Base-by-base conservation (phyloP, 495 filamentous ascomycete genomes). In the Penicillium taxi region DNA sequence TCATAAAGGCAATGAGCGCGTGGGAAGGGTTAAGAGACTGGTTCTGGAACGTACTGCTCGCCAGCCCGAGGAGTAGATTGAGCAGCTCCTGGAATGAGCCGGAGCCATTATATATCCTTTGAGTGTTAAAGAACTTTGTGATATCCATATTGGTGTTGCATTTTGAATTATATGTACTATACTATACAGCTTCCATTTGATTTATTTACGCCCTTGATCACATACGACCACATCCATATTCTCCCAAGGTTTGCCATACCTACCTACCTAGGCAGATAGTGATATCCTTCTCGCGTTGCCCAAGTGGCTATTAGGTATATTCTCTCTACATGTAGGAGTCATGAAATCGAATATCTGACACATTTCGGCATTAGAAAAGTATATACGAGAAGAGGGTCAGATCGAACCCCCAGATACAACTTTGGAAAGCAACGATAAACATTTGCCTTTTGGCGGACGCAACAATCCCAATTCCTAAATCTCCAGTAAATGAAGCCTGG, bases 11-110 rank as follows among this genome's bases (percentile, higher is more conserved):
- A 41, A 50, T 13, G 47, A 53, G 42, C 50, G 52, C 8, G 36
- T 53, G 9, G 55, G 55, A 7, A 53, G 44, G 41, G 40, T 58
- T 23, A 58, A 52, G 48, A 35, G 32, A 16, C 41, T 60, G 43
- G 41, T 56, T 26, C 27, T 39, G 35, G 26, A 51, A 37, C 42
- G 51, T 12, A 28, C 26, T 29, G 32, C 19, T 37, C 17, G 41
- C 41, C 15, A 9, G 11, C 22, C 34, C 3, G 11, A 28, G 11
- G 11, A n/a, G 26, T 9, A 28, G 15, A 28, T 28, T 4, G 26
- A 28, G 15, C 5, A 9, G 4, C 11, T 28, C 5, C 23, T 17
- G 17, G n/a, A 23, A 26, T 30, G 16, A 21, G 5, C 19, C 13
- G 7, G 5, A 25, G 13, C 19, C 15, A 21, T 43, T 21, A 25